phyloP scores from a whole-genome alignment of 2,329 filamentous ascomycete species.

The Helminthosporium solani region DNA sequence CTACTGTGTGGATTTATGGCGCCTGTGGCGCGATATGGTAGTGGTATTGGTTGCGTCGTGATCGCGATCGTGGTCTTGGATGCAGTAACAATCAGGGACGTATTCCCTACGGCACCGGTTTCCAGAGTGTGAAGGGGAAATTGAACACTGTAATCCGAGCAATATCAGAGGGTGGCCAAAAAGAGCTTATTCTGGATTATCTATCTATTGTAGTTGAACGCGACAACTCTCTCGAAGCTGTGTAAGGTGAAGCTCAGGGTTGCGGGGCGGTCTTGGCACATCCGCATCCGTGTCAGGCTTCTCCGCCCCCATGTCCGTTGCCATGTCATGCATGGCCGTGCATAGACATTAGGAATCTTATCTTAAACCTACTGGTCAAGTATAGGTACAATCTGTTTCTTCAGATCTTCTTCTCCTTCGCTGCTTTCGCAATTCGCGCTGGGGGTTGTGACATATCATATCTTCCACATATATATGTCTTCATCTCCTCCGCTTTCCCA shows the following conservation, averaged over 20 bases:
- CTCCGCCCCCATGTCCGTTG: neutral
- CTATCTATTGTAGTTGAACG: too few species aligned
- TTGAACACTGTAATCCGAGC: neutral
- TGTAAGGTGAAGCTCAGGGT: neutral
- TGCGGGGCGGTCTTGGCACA: slow-evolving; percentile 2
- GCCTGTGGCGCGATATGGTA: too few species aligned
- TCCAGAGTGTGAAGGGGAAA: too few species aligned
- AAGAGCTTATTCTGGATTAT: neutral
- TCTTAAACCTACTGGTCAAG: neutral
- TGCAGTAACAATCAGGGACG: neutral
- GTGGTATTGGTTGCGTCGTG: too few species aligned
- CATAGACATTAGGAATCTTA: neutral
- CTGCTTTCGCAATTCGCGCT: neutral
- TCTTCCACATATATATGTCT: neutral
- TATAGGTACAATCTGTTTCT: neutral
- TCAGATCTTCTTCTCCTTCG: neutral
- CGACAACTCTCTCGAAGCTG: neutral
- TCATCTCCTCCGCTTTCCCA: slow-evolving; percentile 43
- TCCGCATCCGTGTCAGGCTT: slow-evolving; percentile 2
- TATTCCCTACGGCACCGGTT: neutral
- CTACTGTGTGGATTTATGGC: too few species aligned
- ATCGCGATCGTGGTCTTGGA: neutral
- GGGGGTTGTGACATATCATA: neutral
- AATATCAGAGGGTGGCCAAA: too few species aligned
- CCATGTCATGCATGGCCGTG: neutral